These are phyloP conservation scores for Plectosphaerella plurivora DNA, from an alignment of 2,329 filamentous ascomycete species.

Conservation along the genomic window DNA sequence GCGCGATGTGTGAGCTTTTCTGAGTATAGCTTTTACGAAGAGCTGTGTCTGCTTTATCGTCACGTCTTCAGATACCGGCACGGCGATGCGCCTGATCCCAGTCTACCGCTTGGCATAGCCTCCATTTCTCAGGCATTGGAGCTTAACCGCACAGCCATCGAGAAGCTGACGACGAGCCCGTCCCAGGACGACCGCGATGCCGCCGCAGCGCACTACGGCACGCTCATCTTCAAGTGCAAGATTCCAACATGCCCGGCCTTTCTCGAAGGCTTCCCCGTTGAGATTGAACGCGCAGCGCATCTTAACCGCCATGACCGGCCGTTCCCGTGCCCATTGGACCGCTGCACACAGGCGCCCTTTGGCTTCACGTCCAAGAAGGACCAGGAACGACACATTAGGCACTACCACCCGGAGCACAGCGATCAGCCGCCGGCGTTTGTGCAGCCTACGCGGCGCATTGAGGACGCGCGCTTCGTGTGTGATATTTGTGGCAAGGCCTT, in stretches of 20 bases:
- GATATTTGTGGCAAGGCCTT: slow-evolving; percentile 29
- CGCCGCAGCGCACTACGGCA: slow-evolving; percentile 27
- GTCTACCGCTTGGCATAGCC: slow-evolving; percentile 21
- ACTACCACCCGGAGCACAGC: slow-evolving; percentile 19
- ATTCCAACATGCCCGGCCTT: slow-evolving; percentile 36
- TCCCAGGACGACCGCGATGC: slow-evolving; percentile 2
- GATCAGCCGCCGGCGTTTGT: slow-evolving; percentile 13
- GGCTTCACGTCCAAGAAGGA: slow-evolving; percentile 37
- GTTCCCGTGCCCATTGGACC: slow-evolving; percentile 26
- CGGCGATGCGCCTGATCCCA: slow-evolving; percentile 13
- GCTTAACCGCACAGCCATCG: slow-evolving; percentile 22
- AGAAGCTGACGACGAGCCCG: slow-evolving; percentile 11
- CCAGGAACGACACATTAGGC: slow-evolving; percentile 23
- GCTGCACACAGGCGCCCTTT: slow-evolving; percentile 25
- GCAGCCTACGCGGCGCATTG: slow-evolving; percentile 12
- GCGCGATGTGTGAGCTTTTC: slow-evolving; percentile 11
- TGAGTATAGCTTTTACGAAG: slow-evolving; percentile 9
- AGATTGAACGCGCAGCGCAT: slow-evolving; percentile 26
- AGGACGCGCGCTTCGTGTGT: slow-evolving; percentile 22
- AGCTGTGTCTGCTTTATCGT: slow-evolving; percentile 12
- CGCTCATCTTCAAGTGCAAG: slow-evolving; percentile 33
- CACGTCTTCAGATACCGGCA: slow-evolving; percentile 16
- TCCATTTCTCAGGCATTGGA: slow-evolving; percentile 18
- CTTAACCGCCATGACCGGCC: slow-evolving; percentile 33
- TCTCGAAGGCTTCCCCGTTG: slow-evolving; percentile 31